Evolutionary conservation across 208 protist species (phyloP).

Genomic region (Acanthamoeba divionensis): DNA sequence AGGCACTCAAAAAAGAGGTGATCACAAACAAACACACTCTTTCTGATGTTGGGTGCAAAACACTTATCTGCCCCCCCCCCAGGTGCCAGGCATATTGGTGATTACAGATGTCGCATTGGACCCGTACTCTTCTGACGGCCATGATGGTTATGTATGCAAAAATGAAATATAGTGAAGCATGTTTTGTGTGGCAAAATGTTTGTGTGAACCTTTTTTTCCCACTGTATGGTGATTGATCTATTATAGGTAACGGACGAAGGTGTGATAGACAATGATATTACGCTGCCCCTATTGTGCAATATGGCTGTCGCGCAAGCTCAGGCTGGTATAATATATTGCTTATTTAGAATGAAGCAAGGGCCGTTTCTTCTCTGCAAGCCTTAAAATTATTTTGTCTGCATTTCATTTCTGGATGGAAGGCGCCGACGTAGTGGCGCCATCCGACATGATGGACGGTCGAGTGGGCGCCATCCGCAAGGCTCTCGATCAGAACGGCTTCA

Average conservation of each 20-base stretch:
- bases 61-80: too few relatives aligned
- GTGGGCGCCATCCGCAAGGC: constrained; percentile 77
- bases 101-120: constrained; percentile 67
- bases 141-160: constrained; percentile 59
- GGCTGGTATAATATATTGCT: constrained; percentile 60
- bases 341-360: constrained; percentile 2
- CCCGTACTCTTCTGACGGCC: constrained; percentile 65
- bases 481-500: constrained; percentile 58
- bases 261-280: constrained; percentile 79
- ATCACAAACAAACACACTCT: too few relatives aligned
- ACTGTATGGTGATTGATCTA: constrained; percentile 3
- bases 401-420: constrained; percentile 33
- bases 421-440: constrained; percentile 84
- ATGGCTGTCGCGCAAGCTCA: constrained; percentile 74
- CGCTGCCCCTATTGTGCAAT: constrained; percentile 74
- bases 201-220: neutral
- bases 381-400: neutral
- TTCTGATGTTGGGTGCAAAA: too few relatives aligned
- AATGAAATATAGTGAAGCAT: neutral
- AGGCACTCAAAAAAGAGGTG: constrained; percentile 55
- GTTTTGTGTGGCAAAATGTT: neutral
- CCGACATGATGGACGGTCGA: constrained; percentile 90
- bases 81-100: constrained; percentile 62
- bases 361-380: neutral
- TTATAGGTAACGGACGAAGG: constrained; percentile 63